Evolutionary conservation across 108 stramenopile genomes (phyloP).

Genomic region (Fragilaria crotonensis): DNA sequence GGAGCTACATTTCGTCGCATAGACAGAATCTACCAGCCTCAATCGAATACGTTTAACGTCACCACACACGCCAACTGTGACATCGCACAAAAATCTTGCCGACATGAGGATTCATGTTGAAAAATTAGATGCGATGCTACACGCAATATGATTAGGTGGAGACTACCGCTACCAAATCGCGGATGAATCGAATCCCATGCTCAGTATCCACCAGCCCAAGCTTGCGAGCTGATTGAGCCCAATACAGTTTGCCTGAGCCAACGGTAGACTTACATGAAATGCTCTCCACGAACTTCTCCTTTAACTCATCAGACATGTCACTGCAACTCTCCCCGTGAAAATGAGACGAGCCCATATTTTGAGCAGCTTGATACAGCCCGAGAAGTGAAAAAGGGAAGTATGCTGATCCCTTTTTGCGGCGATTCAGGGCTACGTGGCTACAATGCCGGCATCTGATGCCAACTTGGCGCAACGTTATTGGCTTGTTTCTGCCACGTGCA

Average conservation of each 20-base stretch:
- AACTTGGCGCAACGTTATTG: slow-evolving; percentile 42
- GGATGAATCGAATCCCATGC: slow-evolving; percentile 56
- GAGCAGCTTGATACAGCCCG: slow-evolving; percentile 75
- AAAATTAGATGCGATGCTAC: too few species aligned
- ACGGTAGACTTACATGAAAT: slow-evolving; percentile 43
- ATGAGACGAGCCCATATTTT: slow-evolving; percentile 45
- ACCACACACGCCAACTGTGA: too few species aligned
- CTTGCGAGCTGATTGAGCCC: slow-evolving; percentile 57
- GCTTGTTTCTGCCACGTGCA: slow-evolving; percentile 41
- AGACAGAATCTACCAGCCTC: too few species aligned
- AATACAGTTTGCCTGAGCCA: slow-evolving; percentile 60
- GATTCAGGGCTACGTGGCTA: slow-evolving; percentile 35
- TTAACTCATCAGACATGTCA: slow-evolving; percentile 10
- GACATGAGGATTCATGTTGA: too few species aligned
- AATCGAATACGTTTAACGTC: too few species aligned
- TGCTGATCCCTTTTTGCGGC: slow-evolving; percentile 54
- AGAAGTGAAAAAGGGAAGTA: slow-evolving; percentile 61
- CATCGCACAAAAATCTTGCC: too few species aligned
- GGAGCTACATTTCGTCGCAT: too few species aligned
- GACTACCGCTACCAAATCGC: slow-evolving; percentile 1
- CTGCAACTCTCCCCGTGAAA: slow-evolving; percentile 9
- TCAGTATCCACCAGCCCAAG: slow-evolving; percentile 69
- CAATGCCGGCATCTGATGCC: slow-evolving; percentile 77
- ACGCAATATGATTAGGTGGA: too few species aligned
- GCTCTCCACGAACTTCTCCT: not conserved